Percentiles rank a stretch among this genome's conserved stretches.
phyloP scores from a whole-genome alignment of 2,329 filamentous ascomycete genomes.

The Sclerotinia subarctica region DNA sequence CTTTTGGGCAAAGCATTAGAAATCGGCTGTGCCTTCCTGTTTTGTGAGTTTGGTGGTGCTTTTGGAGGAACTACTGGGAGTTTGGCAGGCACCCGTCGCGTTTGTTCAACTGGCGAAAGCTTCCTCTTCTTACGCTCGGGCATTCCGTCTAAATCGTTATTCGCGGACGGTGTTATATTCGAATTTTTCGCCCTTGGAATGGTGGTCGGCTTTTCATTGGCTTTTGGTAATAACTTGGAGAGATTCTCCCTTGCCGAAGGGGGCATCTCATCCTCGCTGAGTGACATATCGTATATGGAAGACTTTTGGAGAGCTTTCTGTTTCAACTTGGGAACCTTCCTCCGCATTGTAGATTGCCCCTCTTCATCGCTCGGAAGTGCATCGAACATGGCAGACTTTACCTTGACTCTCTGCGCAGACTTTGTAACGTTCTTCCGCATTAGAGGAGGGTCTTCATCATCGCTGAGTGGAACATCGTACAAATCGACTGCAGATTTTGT shows the following conservation, averaged over 20 bases:
- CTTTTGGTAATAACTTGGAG: constrained; percentile 11
- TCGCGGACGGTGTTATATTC: not conserved
- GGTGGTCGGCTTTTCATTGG: not conserved
- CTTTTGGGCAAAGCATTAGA: not conserved
- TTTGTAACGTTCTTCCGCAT: constrained; percentile 19
- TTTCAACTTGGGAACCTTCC: constrained; percentile 23
- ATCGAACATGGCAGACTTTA: constrained; percentile 27
- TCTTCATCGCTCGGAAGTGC: constrained; percentile 28
- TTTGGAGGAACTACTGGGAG: constrained; percentile 21
- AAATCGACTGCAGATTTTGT: constrained; percentile 21
- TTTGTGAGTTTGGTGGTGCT: constrained; percentile 14
- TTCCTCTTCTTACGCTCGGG: constrained; percentile 34
- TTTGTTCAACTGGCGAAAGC: constrained; percentile 28
- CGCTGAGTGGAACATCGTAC: constrained; percentile 33
- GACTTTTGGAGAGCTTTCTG: constrained; percentile 15
- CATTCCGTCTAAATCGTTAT: constrained; percentile 7
- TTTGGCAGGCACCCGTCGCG: constrained; percentile 13
- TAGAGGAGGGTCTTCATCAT: constrained; percentile 23
- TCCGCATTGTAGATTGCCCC: constrained; percentile 15
- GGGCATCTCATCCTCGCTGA: constrained; percentile 5
- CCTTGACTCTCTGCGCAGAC: constrained; percentile 6
- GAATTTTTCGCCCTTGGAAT: not conserved
- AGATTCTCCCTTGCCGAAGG: constrained; percentile 12
- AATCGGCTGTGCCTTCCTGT: not conserved
- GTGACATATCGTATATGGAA: constrained; percentile 5